Evolutionary conservation across 805 yeast species (phyloP), one percentile per base, ranked within the genome.

Genomic region (Komagataella populi): DNA sequence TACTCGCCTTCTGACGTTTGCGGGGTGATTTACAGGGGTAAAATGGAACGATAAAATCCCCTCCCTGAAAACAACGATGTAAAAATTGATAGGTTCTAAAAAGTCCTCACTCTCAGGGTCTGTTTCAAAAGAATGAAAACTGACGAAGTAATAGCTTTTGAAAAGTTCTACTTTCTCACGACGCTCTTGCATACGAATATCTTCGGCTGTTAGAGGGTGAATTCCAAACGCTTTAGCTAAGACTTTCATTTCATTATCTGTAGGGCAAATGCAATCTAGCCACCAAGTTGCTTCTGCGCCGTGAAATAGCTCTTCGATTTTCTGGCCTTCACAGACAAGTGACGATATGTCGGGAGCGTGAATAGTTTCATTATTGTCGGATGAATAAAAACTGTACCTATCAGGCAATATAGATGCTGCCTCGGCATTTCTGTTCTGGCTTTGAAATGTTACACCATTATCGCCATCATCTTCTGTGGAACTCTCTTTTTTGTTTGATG

Each of bases 121-220:
- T 22, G 84, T 82, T 63, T 89, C 97, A 68, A 93, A 93, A 3
- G 98, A 87, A 66, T 93, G 96, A 78, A 93, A 93, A 75, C 96
- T 87, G 46, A 93, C 96, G 71, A 93, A 89, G 67, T 93, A 91
- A 68, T 91, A 91, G 57, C 80, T 78, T 59, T 81, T 80, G 75
- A 91, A 91, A 55, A 91, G 72, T 68, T 91, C 99, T 30, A 91
- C 97, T 68, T 91, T 91, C 70, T 91, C 99, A 69, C 99, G 89
- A 22, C 96, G 80, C 70, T 91, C 99, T 69, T 90, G 96, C 80
- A 88, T 86, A 52, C 96, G 73, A 56, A 91, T 90, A 81, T 91
- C 99, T 70, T 91, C 99, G 1, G 96, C 89, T 0, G 99, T 91
- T 72, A 91, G 81, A 30, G 99, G 99, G 72, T 91, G 99, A 68